Evolutionary conservation across 2,329 filamentous ascomycete species (phyloP), one percentile per base, ranked within the genome.

Genomic region (Canariomyces notabilis): DNA sequence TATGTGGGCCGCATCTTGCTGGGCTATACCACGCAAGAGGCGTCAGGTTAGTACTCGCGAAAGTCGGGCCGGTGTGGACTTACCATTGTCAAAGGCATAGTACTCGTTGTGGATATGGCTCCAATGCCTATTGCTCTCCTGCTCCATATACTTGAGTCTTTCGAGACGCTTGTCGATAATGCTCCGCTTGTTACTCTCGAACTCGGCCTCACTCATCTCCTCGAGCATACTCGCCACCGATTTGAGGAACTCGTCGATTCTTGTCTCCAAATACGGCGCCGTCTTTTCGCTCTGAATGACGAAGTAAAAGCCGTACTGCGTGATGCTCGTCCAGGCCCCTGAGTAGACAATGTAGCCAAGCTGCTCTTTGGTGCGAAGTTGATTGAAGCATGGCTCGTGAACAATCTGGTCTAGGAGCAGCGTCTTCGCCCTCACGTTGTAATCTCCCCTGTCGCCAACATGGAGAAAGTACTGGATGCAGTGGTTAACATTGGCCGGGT

Each of bases 271-370:
- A 60, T 94, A 97, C 34, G 83, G 75, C 0, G 87, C 85, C 2
- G 84, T 82, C 62, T 85, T 85, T 67, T 98, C 91, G 62, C 89
- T 95, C 70, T 98, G 93, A 22, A 98, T 89, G 51, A 97, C 79
- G 53, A 98, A 85, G 5, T 90, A 80, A 67, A 93, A 93, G 1
- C 87, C 88, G 58, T 88, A 84, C 0, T 85, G 91, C 1, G 86
- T 89, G n/a, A 81, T 71, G 45, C 85, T 80, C 42, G 78, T 77
- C 32, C 84, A 75, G 9, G 82, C 75, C 21, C 89, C 87, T 39
- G 87, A 91, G 67, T 91, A 95, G 1, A 98, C 91, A 43, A 98
- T 87, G 58, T 98, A 98, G 11, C 93, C 93, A 6, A 98, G 83
- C 67, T 98, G 91, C 65, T 98, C 91, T 67, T 97, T 96, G 35